Base-by-base conservation (phyloP, 2,329 filamentous ascomycete genomes). In the Paecilomyces dactylethromorphus region DNA sequence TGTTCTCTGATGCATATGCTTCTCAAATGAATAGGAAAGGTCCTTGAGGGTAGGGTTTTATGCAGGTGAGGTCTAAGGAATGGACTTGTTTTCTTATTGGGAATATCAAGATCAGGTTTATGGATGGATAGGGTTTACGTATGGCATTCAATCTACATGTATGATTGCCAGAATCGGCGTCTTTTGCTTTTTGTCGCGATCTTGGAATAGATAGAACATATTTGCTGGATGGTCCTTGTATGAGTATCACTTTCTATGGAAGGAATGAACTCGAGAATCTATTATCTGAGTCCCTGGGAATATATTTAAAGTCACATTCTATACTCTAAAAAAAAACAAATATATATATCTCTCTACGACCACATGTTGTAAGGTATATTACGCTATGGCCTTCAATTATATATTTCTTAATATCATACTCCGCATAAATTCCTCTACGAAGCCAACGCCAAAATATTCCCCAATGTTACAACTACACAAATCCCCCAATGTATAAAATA, bases 1-100 rank as follows among this genome's bases (percentile, higher is more conserved):
- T 92, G 4, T 91, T 90, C 66, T 77, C 80, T 15, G 67, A 66
- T 56, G 69, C 64, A 45, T 45, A 45, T 10, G 18, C 39, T 18
- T 45, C 39, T 6, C 39, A 45, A n/a, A 45, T 15, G 15, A 45
- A 45, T 8, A n/a, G 39, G 39, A 45, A 45, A 18, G 35, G 35
- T 45, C 35, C 35, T 45, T 45, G 35, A 45, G 39, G 10, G n/a
- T 10, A 45, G 35, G 15, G 3, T 18, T 21, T n/a, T 45, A 3
- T 4, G 15, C 21, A 6, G 15, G 39, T 10, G 11, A 15, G 39
- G 18, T n/a, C 18, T n/a, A 45, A 0, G 15, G 35, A n/a, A 45
- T n/a, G 15, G 10, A 8, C 15, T 18, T 39, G n/a, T 13, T 39
- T 45, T 45, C 39, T 45, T 45, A 10, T n/a, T 45, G n/a, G 18